A percentile compares a stretch with the other conserved stretches of the same genome.
Evolutionary conservation across 2,329 filamentous ascomycete genomes (phyloP).

Genomic region (Claviceps africana): DNA sequence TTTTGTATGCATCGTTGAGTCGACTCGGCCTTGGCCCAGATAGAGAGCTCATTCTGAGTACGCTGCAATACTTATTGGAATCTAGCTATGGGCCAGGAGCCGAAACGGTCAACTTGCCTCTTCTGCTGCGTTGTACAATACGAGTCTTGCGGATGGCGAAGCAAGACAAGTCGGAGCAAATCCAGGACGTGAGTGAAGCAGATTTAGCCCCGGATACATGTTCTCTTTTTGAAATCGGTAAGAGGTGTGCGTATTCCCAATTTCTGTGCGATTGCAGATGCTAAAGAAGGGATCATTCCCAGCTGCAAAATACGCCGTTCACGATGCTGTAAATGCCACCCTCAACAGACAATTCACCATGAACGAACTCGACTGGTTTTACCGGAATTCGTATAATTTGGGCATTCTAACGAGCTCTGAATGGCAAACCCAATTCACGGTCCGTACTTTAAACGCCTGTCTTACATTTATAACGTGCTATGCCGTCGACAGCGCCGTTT

Average conservation of each 20-base stretch:
- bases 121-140: conserved; percentile 36
- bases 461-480: conserved; percentile 38
- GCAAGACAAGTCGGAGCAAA: conserved; percentile 15
- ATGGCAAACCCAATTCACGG: conserved; percentile 39
- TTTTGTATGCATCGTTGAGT: conserved; percentile 67
- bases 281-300: not conserved
- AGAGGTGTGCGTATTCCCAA: conserved; percentile 2
- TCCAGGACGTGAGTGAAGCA: not conserved
- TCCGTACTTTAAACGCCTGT: conserved; percentile 42
- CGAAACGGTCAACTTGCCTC: conserved; percentile 19
- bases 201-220: conserved; percentile 36
- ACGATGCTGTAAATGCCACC: conserved; percentile 23
- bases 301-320: conserved; percentile 17
- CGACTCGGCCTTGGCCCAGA: conserved; percentile 58
- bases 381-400: conserved; percentile 67
- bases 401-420: conserved; percentile 44
- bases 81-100: conserved; percentile 11
- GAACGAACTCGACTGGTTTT: conserved; percentile 70
- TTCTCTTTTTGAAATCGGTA: conserved; percentile 32
- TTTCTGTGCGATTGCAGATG: not conserved
- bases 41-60: conserved; percentile 36
- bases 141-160: conserved; percentile 32
- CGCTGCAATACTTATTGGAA: conserved; percentile 21
- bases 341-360: conserved; percentile 40
- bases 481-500: conserved; percentile 22